A percentile compares a stretch with the other conserved stretches of the same genome.
These are phyloP conservation scores for Pezicula carpinea DNA, from an alignment of 2,329 filamentous ascomycete species.

Conservation along the genomic window DNA sequence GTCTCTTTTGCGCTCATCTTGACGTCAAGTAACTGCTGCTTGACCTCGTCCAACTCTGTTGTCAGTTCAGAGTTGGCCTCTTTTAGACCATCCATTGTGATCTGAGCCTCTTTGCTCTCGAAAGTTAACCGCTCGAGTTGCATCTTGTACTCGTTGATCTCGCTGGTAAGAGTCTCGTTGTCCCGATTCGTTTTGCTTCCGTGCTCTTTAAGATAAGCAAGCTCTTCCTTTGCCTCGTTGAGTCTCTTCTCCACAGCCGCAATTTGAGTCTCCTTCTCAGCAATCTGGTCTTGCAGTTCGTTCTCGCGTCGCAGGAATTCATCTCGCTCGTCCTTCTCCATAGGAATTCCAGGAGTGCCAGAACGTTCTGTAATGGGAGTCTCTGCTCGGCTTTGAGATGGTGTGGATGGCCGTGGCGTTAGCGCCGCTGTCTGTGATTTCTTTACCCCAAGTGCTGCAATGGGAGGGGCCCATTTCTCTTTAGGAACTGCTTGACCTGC, in stretches of 20 bases:
- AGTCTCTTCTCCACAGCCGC: slow-evolving; percentile 75
- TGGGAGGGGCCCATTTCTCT: slow-evolving; percentile 76
- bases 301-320: slow-evolving; percentile 95
- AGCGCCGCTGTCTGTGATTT: slow-evolving; percentile 43
- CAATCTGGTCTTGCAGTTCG: slow-evolving; percentile 92
- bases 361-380: slow-evolving; percentile 74
- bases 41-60: slow-evolving; percentile 85
- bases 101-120: slow-evolving; percentile 92
- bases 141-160: slow-evolving; percentile 93
- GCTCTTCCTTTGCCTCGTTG: slow-evolving; percentile 79
- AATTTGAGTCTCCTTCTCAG: slow-evolving; percentile 84
- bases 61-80: slow-evolving; percentile 94
- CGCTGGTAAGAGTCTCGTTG: slow-evolving; percentile 79
- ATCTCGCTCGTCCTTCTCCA: slow-evolving; percentile 95
- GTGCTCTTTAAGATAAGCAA: slow-evolving; percentile 79
- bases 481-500: slow-evolving; percentile 82
- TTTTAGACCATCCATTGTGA: slow-evolving; percentile 96
- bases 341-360: slow-evolving; percentile 77
- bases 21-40: slow-evolving; percentile 91
- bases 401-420: slow-evolving; percentile 51
- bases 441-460: slow-evolving; percentile 49
- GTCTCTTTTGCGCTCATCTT: slow-evolving; percentile 97
- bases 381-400: slow-evolving; percentile 55
- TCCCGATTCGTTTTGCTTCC: slow-evolving; percentile 79
- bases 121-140: slow-evolving; percentile 93